Conservation (phyloP, 768 basidiomycete genomes). For the Boletus tylopilopsis region DNA sequence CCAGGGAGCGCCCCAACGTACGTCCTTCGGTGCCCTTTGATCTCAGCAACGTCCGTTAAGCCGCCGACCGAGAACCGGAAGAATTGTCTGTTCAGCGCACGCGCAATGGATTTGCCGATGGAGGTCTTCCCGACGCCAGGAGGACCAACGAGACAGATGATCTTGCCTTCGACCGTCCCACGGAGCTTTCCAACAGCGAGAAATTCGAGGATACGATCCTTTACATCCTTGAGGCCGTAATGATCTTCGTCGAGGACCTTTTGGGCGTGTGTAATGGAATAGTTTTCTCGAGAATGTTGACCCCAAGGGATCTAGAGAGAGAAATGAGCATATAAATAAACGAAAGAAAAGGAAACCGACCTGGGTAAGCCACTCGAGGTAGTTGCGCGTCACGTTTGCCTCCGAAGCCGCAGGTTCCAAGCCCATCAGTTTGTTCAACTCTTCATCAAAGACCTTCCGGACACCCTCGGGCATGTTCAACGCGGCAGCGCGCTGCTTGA, state of each 20-base stretch:
- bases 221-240: slow-evolving; percentile 89
- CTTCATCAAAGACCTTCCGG: slow-evolving; percentile 94
- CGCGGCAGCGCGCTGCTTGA: slow-evolving; percentile 75
- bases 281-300: slow-evolving; percentile 89
- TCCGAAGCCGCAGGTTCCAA: slow-evolving; percentile 90
- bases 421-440: slow-evolving; percentile 83
- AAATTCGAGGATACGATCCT: slow-evolving; percentile 93
- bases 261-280: slow-evolving; percentile 77
- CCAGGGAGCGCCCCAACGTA: slow-evolving; percentile 93
- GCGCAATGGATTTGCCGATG: slow-evolving; percentile 92
- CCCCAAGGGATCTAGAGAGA: slow-evolving; percentile 89
- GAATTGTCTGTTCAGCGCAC: slow-evolving; percentile 87
- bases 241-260: slow-evolving; percentile 91
- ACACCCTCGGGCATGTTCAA: slow-evolving; percentile 90
- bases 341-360: slow-evolving; percentile 32
- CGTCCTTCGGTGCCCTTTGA: slow-evolving; percentile 97
- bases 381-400: slow-evolving; percentile 92
- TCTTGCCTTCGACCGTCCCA: slow-evolving; percentile 95
- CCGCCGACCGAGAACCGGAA: slow-evolving; percentile 98
- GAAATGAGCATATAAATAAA: not conserved
- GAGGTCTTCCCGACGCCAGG: slow-evolving; percentile 98
- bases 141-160: slow-evolving; percentile 93
- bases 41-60: slow-evolving; percentile 96
- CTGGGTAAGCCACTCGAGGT: slow-evolving; percentile 90
- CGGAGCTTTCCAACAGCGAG: slow-evolving; percentile 92